Conservation (phyloP, 768 basidiomycete genomes). For the Suillus subaureus region DNA sequence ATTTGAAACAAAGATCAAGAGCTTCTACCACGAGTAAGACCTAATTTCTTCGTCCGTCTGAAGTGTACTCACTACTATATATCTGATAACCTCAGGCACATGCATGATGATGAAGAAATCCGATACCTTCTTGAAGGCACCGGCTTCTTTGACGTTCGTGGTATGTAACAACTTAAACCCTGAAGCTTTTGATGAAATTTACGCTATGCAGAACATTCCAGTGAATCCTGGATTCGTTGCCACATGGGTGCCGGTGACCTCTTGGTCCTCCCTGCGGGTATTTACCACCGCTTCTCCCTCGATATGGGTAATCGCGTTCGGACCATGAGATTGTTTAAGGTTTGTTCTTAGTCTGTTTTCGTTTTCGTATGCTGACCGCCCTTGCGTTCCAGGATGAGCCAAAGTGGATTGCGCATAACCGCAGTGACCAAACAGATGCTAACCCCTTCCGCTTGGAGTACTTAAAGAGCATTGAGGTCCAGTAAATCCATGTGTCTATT, state of each 20-base stretch:
- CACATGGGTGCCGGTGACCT: conserved; percentile 80
- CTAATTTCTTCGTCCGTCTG: conserved; percentile 25
- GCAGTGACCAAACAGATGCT: conserved; percentile 58
- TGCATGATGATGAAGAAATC: conserved; percentile 97
- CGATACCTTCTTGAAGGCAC: conserved; percentile 76
- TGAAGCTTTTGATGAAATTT: background rate
- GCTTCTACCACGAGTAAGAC: conserved; percentile 81
- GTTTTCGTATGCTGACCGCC: background rate
- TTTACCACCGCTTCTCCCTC: conserved; percentile 93
- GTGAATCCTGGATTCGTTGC: conserved; percentile 80
- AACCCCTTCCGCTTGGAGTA: conserved; percentile 68
- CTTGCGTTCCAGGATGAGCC: conserved; percentile 73
- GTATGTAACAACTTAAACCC: conserved; percentile 41
- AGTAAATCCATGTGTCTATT: conserved; percentile 7
- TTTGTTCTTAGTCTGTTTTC: conserved; percentile 28
- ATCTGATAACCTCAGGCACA: conserved; percentile 52
- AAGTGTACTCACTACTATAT: background rate
- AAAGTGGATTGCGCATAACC: conserved; percentile 84
- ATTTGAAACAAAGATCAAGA: conserved; percentile 81
- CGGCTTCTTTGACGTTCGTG: conserved; percentile 91
- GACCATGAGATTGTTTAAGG: conserved; percentile 85
- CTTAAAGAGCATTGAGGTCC: conserved; percentile 49
- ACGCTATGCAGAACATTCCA: conserved; percentile 52
- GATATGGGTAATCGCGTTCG: conserved; percentile 71
- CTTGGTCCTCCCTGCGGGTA: conserved; percentile 83